phyloP scores from a whole-genome alignment of 352 stramenopile species.

The Elongisporangium anandrum region DNA sequence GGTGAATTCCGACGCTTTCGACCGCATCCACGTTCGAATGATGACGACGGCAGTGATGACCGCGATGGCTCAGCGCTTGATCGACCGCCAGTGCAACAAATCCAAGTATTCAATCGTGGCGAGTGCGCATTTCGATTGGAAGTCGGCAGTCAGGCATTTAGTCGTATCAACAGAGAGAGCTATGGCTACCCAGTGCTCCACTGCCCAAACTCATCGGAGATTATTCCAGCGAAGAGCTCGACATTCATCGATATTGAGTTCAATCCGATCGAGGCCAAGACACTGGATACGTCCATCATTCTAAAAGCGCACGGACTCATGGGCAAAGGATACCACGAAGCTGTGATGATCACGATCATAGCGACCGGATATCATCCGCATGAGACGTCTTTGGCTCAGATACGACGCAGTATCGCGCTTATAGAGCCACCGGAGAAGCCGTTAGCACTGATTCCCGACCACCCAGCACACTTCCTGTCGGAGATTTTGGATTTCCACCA shows the following conservation, averaged over 20 bases:
- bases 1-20: conserved; percentile 43
- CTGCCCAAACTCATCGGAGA: conserved; percentile 44
- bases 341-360: conserved; percentile 53
- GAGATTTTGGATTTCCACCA: conserved; percentile 63
- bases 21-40: background rate
- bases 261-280: conserved; percentile 58
- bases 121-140: conserved; percentile 68
- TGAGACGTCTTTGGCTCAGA: conserved; percentile 25
- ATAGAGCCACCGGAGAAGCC: conserved; percentile 23
- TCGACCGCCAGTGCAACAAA: conserved; percentile 56
- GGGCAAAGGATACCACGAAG: conserved; percentile 62
- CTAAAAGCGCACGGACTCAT: conserved; percentile 70
- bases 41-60: conserved; percentile 6
- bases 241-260: conserved; percentile 75
- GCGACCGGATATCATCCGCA: conserved; percentile 53
- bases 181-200: conserved; percentile 53
- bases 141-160: conserved; percentile 47
- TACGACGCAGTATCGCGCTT: conserved; percentile 22
- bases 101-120: conserved; percentile 74
- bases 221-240: conserved; percentile 55
- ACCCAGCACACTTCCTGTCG: conserved; percentile 38
- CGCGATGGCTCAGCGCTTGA: background rate
- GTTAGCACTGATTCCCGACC: conserved; percentile 24
- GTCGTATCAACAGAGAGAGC: conserved; percentile 45
- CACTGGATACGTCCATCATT: conserved; percentile 43